A percentile compares a stretch with the other conserved stretches of the same genome.
Evolutionary conservation across 140 eudicot species (phyloP).

Genomic region (Anethum foeniculum): DNA sequence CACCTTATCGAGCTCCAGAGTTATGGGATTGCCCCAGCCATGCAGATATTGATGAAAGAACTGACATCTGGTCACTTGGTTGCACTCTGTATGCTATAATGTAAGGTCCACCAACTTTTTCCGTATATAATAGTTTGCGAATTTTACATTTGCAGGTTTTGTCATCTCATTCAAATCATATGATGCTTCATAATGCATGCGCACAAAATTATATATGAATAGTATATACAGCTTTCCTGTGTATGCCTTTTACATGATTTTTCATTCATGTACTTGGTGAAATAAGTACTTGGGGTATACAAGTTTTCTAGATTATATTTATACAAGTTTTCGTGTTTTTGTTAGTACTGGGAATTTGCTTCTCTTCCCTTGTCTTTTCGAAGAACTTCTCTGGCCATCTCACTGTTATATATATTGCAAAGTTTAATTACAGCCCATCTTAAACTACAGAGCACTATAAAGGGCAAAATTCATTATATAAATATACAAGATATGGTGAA

Average conservation of each 20-base stretch:
- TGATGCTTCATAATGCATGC: neutral
- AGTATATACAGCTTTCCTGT: neutral
- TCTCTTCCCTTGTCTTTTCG: neutral
- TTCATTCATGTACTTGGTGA: neutral
- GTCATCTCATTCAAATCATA: neutral
- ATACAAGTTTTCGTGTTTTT: neutral
- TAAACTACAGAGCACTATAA: neutral
- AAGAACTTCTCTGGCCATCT: neutral
- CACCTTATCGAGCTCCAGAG: conserved; percentile 88
- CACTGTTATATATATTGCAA: neutral
- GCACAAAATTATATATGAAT: neutral
- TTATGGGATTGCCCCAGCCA: conserved; percentile 98
- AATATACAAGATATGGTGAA: neutral
- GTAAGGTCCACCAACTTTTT: conserved; percentile 33
- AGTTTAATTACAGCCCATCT: neutral
- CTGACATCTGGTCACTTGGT: conserved; percentile 92
- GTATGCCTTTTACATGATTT: neutral
- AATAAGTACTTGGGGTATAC: neutral
- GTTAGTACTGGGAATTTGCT: neutral
- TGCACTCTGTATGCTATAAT: conserved; percentile 83
- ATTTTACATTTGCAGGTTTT: neutral
- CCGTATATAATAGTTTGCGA: neutral
- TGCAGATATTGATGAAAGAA: conserved; percentile 80
- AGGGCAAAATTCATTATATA: neutral
- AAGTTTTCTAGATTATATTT: neutral